Evolutionary conservation across 2,329 filamentous ascomycete species (phyloP), one percentile per base, ranked within the genome.

Genomic region (Alternaria consortialis): DNA sequence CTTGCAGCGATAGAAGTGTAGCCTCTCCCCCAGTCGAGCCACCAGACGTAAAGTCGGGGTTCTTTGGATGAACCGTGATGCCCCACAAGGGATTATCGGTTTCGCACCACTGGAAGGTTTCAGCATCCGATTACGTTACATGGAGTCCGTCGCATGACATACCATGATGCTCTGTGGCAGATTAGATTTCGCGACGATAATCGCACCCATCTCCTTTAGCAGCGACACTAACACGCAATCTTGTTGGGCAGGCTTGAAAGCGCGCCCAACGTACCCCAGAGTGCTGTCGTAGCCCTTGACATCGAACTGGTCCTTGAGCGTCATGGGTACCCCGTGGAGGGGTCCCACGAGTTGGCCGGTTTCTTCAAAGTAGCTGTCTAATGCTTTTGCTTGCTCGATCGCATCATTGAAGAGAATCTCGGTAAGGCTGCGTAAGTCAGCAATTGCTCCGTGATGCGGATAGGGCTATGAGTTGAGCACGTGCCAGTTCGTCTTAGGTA

Each of bases 201-300:
- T 83, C 60, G 79, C 84, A 3, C 80, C 81, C 60, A 83, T 82
- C 42, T 82, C 77, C 52, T 85, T 87, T 74, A 89, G 77, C 64
- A 88, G 86, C 0, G 85, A 86, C 7, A 84, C 85, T n/a, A 90
- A 62, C 1, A 80, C 79, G 4, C 83, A 83, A 67, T 88, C 82
- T 8, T 84, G 78, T 0, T 62, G 58, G 1, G 85, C 85, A 0
- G 85, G 85, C 2, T 80, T 71, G 55, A 84, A 84, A 0, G 84
- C 85, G 83, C 87, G 88, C n/a, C 87, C 86, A 25, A 89, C 81
- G 68, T 89, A 90, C 12, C 87, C 88, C 81, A 90, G 79, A 1
- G 75, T 76, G 34, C 80, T 83, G 54, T 83, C 81, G 31, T 81
- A 79, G n/a, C 78, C 81, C 53, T 78, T 72, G 60, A 84, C 78